Conservation (phyloP, 2,329 filamentous ascomycete genomes). For the Endothia cerciana region DNA sequence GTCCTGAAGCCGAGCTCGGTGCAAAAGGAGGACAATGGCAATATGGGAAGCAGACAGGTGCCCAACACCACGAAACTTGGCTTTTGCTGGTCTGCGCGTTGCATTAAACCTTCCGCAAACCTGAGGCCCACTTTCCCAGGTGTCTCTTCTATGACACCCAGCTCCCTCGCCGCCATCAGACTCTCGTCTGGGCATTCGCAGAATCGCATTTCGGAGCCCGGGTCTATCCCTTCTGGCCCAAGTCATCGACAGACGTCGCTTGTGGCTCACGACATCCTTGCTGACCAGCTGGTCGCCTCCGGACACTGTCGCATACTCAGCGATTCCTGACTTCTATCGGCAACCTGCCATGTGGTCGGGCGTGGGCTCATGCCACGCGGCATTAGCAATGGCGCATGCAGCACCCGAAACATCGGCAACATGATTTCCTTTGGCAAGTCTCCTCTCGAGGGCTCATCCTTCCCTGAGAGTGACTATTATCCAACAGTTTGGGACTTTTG, state of each 20-base stretch:
- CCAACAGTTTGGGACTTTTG: background rate
- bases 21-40: conserved; percentile 1
- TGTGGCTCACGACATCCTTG: background rate
- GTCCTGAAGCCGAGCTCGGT: background rate
- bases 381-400: background rate
- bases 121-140: background rate
- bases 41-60: background rate
- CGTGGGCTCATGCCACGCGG: background rate
- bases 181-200: background rate
- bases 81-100: background rate
- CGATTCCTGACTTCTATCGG: background rate
- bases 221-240: background rate
- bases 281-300: background rate
- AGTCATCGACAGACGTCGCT: background rate
- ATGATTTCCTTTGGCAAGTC: background rate
- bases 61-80: background rate
- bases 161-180: background rate
- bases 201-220: background rate
- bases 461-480: background rate
- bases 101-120: background rate
- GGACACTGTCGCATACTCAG: background rate
- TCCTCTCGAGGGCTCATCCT: background rate
- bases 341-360: background rate
- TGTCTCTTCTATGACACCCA: background rate
- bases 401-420: background rate